A percentile compares a stretch with the other conserved stretches of the same genome.
These are phyloP conservation scores for Graphilbum sp. DNA, from an alignment of 2,329 filamentous ascomycete genomes.

Conservation along the genomic window DNA sequence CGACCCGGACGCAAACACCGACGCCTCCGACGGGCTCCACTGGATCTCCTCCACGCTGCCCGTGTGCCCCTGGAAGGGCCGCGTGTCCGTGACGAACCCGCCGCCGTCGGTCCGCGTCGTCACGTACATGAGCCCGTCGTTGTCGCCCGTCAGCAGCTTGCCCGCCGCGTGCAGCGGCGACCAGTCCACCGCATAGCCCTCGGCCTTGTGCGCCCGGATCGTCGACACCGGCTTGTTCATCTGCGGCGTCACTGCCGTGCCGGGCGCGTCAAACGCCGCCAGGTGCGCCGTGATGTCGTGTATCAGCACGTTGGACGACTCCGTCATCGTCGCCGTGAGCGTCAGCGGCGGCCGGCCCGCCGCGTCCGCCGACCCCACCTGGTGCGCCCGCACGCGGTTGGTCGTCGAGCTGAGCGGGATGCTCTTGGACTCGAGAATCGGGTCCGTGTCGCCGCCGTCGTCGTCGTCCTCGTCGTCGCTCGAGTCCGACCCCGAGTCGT, in stretches of 20 bases:
- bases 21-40: conserved; percentile 86
- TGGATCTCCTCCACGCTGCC: conserved; percentile 87
- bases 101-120: conserved; percentile 79
- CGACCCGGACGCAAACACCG: conserved; percentile 87
- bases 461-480: conserved; percentile 49
- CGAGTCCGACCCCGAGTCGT: conserved; percentile 47
- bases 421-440: conserved; percentile 81
- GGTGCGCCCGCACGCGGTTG: conserved; percentile 82
- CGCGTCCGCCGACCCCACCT: conserved; percentile 50
- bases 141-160: conserved; percentile 83
- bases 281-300: conserved; percentile 90
- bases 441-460: conserved; percentile 65
- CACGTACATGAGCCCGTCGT: conserved; percentile 73
- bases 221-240: conserved; percentile 82
- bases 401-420: conserved; percentile 79
- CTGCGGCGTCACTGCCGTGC: conserved; percentile 59
- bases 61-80: conserved; percentile 69
- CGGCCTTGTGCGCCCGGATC: conserved; percentile 76
- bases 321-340: conserved; percentile 80
- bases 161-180: conserved; percentile 65
- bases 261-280: conserved; percentile 76
- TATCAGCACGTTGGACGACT: conserved; percentile 75
- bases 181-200: conserved; percentile 97
- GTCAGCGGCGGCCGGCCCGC: conserved; percentile 60
- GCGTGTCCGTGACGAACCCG: conserved; percentile 73